Conservation (phyloP, 2,329 filamentous ascomycete species). For the Colletotrichum acutatum region DNA sequence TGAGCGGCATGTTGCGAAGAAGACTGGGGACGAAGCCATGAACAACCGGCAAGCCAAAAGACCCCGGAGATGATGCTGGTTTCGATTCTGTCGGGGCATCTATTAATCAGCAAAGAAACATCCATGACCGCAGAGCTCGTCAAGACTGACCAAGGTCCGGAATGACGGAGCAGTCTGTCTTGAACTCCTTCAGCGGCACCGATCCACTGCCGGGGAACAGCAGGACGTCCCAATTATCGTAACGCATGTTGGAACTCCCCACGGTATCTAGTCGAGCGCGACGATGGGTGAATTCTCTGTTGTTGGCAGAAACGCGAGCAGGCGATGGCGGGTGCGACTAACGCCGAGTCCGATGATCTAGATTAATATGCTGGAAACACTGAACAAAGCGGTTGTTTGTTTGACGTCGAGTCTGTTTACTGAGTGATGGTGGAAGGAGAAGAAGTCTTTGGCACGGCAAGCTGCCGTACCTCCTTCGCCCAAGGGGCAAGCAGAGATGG, state of each 20-base stretch:
- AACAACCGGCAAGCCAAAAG: slow-evolving; percentile 69
- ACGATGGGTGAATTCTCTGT: not conserved
- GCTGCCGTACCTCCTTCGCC: not conserved
- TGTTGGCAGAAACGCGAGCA: not conserved
- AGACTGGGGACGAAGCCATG: slow-evolving; percentile 79
- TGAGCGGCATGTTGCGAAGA: slow-evolving; percentile 67
- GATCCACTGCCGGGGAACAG: slow-evolving; percentile 77
- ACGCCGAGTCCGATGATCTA: not conserved
- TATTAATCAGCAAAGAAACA: not conserved
- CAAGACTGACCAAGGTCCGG: slow-evolving; percentile 55
- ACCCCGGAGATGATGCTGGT: slow-evolving; percentile 56
- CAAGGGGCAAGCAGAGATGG: too few relatives aligned
- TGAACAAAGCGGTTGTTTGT: not conserved
- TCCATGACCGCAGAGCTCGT: not conserved
- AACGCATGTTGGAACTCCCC: slow-evolving; percentile 72
- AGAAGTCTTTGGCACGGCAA: not conserved
- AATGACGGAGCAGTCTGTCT: slow-evolving; percentile 79
- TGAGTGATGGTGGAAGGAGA: not conserved
- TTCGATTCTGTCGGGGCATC: slow-evolving; percentile 58
- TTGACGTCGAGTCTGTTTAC: not conserved
- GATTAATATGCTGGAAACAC: not conserved
- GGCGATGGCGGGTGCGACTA: not conserved
- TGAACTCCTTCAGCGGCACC: slow-evolving; percentile 84
- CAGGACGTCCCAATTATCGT: slow-evolving; percentile 87
- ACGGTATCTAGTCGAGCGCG: not conserved